Evolutionary conservation across 2,329 filamentous ascomycete species (phyloP), one percentile per base, ranked within the genome.

Genomic region (Trichoderma brevicompactum): DNA sequence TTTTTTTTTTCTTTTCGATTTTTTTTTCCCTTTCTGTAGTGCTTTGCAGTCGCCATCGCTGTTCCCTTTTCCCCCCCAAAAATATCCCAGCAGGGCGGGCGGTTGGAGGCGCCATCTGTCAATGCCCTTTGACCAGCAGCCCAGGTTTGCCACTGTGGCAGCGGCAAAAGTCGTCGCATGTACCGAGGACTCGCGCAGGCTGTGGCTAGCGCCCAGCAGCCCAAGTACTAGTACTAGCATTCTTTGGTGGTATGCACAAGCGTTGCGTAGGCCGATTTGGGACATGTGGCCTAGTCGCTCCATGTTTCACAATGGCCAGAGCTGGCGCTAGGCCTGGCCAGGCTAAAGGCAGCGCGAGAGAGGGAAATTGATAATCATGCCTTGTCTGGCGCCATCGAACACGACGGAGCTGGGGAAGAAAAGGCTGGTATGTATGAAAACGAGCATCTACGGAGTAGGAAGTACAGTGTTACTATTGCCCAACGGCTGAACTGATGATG

Each of bases 281-380:
- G 40, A 54, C 53, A 44, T 53, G 23, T 28, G 23, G 23, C 23
- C 23, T 28, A 28, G 60, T 69, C 56, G 66, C 32, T 63, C 12
- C 60, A 71, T 63, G 73, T 74, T 74, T 74, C 73, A 71, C 70
- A 70, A 71, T 71, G 70, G 69, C 65, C 65, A 68, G 64, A 67
- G 64, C 59, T 60, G 43, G 66, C 55, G 50, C 70, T 66, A 70
- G 59, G n/a, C 70, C 67, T 36, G 40, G 67, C 61, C 17, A 4
- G 61, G 70, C 50, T 60, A 71, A 69, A 62, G 5, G 38, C 36
- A 40, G 6, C 10, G 12, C 12, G 53, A 54, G 48, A 44, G 49
- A 34, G 52, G 32, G 43, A 54, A 54, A 56, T 59, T 58, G 48
- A 53, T 28, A 13, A 28, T 46, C 34, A 58, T 50, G 52, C 52